Conservation (phyloP, 805 yeast genomes). For the Ogataea degrootiae region DNA sequence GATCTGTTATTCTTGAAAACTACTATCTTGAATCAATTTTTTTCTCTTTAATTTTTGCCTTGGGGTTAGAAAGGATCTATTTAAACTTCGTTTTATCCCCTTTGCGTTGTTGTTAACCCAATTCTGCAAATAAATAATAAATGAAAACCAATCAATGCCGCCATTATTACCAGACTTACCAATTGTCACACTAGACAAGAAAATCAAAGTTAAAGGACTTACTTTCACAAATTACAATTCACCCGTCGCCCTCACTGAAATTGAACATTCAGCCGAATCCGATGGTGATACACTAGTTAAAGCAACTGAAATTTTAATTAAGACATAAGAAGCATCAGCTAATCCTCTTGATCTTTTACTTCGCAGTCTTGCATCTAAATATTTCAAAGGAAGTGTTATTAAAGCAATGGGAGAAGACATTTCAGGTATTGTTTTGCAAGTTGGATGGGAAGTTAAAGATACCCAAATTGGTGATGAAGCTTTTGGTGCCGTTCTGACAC, state of each 20-base stretch:
- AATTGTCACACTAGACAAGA: slow-evolving; percentile 2
- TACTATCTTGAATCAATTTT: no score
- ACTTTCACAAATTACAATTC: slow-evolving; percentile 11
- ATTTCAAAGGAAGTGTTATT: background rate
- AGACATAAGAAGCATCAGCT: slow-evolving; percentile 12
- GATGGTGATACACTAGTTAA: slow-evolving; percentile 5
- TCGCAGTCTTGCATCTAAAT: slow-evolving; percentile 6
- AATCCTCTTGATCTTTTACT: slow-evolving; percentile 18
- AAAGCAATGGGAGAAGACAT: slow-evolving; percentile 15
- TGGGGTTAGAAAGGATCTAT: no score
- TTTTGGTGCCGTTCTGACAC: slow-evolving; percentile 6
- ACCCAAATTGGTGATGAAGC: slow-evolving; percentile 15
- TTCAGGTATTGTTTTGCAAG: slow-evolving; percentile 14
- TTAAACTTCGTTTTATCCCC: no score
- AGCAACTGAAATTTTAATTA: slow-evolving; percentile 14
- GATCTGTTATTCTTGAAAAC: no score
- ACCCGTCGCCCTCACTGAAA: slow-evolving; percentile 10
- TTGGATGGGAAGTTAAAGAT: slow-evolving; percentile 12
- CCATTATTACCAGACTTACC: no score
- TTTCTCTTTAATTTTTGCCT: no score
- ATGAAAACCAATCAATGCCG: no score
- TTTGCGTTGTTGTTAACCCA: no score
- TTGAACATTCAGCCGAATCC: slow-evolving; percentile 1
- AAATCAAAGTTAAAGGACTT: slow-evolving; percentile 5
- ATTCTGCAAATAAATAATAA: no score